Evolutionary conservation across 2,329 filamentous ascomycete genomes (phyloP).

Genomic region (Allantophomopsis lycopodina): DNA sequence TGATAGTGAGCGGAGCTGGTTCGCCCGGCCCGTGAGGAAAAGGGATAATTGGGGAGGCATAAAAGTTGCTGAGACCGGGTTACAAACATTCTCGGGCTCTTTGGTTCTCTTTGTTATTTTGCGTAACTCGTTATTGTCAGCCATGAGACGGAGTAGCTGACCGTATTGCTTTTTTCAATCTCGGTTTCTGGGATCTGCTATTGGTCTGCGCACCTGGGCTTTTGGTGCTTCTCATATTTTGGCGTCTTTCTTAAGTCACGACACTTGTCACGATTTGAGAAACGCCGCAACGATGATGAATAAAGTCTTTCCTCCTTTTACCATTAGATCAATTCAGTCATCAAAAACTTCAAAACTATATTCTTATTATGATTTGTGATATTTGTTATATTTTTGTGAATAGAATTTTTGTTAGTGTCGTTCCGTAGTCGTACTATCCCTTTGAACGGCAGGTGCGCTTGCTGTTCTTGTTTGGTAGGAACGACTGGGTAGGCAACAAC

Average conservation of each 20-base stretch:
- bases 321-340: neutral
- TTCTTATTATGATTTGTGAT: too few relatives aligned
- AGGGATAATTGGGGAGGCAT: constrained; percentile 14
- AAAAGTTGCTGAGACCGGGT: constrained; percentile 15
- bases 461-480: too few relatives aligned
- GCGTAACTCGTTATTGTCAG: neutral
- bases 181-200: neutral
- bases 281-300: neutral
- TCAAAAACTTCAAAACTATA: neutral
- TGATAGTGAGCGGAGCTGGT: constrained; percentile 21
- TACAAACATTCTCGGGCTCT: too few relatives aligned
- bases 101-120: neutral
- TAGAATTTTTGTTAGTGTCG: too few relatives aligned
- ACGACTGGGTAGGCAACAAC: too few relatives aligned
- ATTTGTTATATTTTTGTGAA: too few relatives aligned
- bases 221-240: neutral
- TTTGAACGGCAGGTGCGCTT: too few relatives aligned
- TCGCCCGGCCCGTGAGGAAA: constrained; percentile 19
- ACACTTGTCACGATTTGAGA: neutral
- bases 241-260: neutral
- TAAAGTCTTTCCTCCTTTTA: neutral
- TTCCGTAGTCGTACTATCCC: too few relatives aligned
- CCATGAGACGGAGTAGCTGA: neutral
- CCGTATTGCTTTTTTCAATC: neutral
- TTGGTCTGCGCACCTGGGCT: neutral